Evolutionary conservation across 352 stramenopile genomes (phyloP).

Genomic region (Pythium coloratum): DNA sequence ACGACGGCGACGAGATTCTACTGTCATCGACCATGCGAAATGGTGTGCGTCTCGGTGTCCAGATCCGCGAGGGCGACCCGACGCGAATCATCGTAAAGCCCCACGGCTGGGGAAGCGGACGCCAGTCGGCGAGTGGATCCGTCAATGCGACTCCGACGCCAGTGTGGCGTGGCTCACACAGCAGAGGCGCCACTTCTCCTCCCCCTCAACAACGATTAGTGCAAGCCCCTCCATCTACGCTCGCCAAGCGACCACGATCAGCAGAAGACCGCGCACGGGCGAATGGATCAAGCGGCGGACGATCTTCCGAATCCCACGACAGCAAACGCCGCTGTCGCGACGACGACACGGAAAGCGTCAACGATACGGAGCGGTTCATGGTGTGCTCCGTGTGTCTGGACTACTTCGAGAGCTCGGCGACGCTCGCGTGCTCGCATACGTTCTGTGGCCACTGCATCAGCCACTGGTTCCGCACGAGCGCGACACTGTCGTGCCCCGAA

Average conservation of each 20-base stretch:
- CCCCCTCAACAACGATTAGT: not conserved
- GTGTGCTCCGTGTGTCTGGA: slow-evolving; percentile 82
- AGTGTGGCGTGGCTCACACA: slow-evolving; percentile 7
- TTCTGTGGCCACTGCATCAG: slow-evolving; percentile 81
- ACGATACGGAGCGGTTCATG: slow-evolving; percentile 72
- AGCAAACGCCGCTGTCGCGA: slow-evolving; percentile 29
- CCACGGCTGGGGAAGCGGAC: slow-evolving; percentile 10
- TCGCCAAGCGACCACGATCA: slow-evolving; percentile 21
- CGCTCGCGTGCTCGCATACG: slow-evolving; percentile 80
- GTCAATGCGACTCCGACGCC: not conserved
- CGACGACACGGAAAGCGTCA: not conserved
- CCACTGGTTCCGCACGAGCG: slow-evolving; percentile 64
- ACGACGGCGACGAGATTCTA: slow-evolving; percentile 68
- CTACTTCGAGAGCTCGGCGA: slow-evolving; percentile 76
- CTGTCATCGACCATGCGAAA: slow-evolving; percentile 67
- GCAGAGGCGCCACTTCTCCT: not conserved
- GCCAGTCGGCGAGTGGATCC: not conserved
- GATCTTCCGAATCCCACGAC: slow-evolving; percentile 9
- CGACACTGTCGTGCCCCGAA: slow-evolving; percentile 73
- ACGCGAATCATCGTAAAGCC: slow-evolving; percentile 47
- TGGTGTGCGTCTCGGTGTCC: slow-evolving; percentile 51
- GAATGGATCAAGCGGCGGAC: slow-evolving; percentile 22
- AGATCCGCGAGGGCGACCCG: slow-evolving; percentile 42
- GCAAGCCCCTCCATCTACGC: not conserved
- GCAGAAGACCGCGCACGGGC: slow-evolving; percentile 4